Conservation (phyloP, 2,329 filamentous ascomycete species). For the Thelonectria rubi region DNA sequence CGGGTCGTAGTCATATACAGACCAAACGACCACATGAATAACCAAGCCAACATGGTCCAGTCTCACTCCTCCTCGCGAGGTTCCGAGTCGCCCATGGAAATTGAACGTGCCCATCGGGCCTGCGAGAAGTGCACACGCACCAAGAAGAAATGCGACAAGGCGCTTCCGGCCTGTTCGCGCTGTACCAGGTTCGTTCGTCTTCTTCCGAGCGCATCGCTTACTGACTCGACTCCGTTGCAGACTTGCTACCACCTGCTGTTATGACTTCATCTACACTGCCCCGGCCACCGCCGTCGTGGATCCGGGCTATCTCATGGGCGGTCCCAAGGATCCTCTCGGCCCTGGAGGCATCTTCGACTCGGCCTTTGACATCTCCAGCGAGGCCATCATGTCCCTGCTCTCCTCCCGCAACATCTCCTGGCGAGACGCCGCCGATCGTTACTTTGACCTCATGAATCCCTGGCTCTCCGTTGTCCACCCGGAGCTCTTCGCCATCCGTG, state of each 20-base stretch:
- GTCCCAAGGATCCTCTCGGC: slow-evolving; percentile 38
- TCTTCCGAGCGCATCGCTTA: neutral
- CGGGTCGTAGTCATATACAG: neutral
- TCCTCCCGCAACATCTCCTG: slow-evolving; percentile 48
- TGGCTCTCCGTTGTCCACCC: slow-evolving; percentile 55
- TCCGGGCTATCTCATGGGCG: slow-evolving; percentile 38
- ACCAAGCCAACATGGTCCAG: slow-evolving; percentile 37
- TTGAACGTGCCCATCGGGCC: slow-evolving; percentile 47
- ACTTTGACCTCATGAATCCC: slow-evolving; percentile 53
- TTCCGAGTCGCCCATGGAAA: slow-evolving; percentile 45
- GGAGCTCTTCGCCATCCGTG: slow-evolving; percentile 48
- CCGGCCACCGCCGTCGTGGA: slow-evolving; percentile 47
- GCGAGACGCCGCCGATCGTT: slow-evolving; percentile 49
- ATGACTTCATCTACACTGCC: slow-evolving; percentile 50
- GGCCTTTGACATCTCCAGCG: slow-evolving; percentile 47
- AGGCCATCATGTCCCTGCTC: slow-evolving; percentile 52
- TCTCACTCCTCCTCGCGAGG: slow-evolving; percentile 41
- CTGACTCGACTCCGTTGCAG: slow-evolving; percentile 25
- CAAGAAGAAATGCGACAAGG: slow-evolving; percentile 53
- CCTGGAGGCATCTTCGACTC: slow-evolving; percentile 43
- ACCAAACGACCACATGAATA: slow-evolving; percentile 29
- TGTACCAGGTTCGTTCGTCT: slow-evolving; percentile 45
- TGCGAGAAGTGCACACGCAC: slow-evolving; percentile 51
- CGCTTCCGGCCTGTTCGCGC: slow-evolving; percentile 47
- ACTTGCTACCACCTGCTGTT: slow-evolving; percentile 46